Evolutionary conservation across 2,329 filamentous ascomycete species (phyloP), one percentile per base, ranked within the genome.

Genomic region (Colletotrichum musicola): DNA sequence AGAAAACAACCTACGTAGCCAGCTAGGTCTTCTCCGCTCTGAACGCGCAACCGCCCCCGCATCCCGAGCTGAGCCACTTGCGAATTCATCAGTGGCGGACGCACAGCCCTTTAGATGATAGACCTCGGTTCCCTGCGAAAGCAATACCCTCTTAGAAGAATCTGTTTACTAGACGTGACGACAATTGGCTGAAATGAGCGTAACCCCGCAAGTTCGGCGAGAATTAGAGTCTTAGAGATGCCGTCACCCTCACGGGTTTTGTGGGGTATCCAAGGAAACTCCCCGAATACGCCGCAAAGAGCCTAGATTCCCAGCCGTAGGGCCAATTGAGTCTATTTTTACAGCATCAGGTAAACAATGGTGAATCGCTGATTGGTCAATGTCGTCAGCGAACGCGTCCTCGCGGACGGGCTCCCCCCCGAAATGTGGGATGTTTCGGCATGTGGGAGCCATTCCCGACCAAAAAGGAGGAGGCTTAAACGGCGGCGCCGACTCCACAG

Each of bases 401-500:
- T 22, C 40, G 20, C 16, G 7, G 40, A 53, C 16, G 27, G 27
- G 40, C 30, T 47, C 22, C 38, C 20, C 30, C 22, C 27, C 20
- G 42, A 10, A 25, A 27, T 27, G 54, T 42, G 50, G 42, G 22
- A 10, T 42, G 40, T 50, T n/a, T 50, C 65, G 65, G 65, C 14
- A 65, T 60, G 61, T 68, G 65, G 65, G 65, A 65, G 55, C 27
- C 25, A 12, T 7, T 56, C 49, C 62, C 40, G 40, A 38, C 35
- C 22, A 20, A 64, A 68, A 68, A 58, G 54, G 61, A 58, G 54
- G 61, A 64, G 61, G 40, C 54, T 68, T 64, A 51, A 58, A 59
- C 54, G 30, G 42, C 61, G 30, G 49, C 18, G 1, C 64, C 47
- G 42, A 20, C 62, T 54, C 65, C 61, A 50, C 54, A 4, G 0